These are phyloP conservation scores for Cymodocea nodosa DNA, from an alignment of 116 monocot genomes.

Conservation along the genomic window DNA sequence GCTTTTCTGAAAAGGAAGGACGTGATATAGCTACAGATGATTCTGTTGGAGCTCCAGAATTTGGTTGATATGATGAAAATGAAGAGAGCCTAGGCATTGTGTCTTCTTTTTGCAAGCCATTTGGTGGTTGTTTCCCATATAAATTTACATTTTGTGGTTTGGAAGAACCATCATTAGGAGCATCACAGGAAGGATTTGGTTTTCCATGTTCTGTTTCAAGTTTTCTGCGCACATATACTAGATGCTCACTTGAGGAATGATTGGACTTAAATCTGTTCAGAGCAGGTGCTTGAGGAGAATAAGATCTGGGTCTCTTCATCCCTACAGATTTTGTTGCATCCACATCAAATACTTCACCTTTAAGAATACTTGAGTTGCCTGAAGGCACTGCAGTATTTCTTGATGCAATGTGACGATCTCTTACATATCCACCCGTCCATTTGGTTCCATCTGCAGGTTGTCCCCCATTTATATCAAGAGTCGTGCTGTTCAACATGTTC, in stretches of 20 bases:
- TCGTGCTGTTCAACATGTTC: not conserved
- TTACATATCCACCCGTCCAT: conserved; percentile 30
- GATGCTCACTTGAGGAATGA: conserved; percentile 25
- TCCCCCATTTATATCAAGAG: not conserved
- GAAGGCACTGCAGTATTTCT: conserved; percentile 14
- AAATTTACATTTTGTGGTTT: not conserved
- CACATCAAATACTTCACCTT: conserved; percentile 13
- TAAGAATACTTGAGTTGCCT: conserved; percentile 13
- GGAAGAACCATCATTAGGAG: not conserved
- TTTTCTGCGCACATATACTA: conserved; percentile 62
- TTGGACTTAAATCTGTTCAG: conserved; percentile 12
- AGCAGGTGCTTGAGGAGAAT: conserved; percentile 16
- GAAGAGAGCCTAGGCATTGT: conserved; percentile 7
- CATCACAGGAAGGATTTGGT: not conserved
- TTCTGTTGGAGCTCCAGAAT: not conserved
- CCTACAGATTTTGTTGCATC: conserved; percentile 34
- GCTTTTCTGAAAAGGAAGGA: conserved; percentile 8
- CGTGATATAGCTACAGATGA: conserved; percentile 12
- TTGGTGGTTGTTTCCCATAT: conserved; percentile 2
- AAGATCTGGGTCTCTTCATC: conserved; percentile 38
- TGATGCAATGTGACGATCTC: conserved; percentile 32
- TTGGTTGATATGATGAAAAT: conserved; percentile 6
- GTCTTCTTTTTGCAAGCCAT: conserved; percentile 8
- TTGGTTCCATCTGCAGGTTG: conserved; percentile 3
- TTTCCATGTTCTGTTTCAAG: conserved; percentile 44